A percentile compares a stretch with the other conserved stretches of the same genome.
Conservation (phyloP, 2,329 filamentous ascomycete genomes). For the Claviceps citrina region DNA sequence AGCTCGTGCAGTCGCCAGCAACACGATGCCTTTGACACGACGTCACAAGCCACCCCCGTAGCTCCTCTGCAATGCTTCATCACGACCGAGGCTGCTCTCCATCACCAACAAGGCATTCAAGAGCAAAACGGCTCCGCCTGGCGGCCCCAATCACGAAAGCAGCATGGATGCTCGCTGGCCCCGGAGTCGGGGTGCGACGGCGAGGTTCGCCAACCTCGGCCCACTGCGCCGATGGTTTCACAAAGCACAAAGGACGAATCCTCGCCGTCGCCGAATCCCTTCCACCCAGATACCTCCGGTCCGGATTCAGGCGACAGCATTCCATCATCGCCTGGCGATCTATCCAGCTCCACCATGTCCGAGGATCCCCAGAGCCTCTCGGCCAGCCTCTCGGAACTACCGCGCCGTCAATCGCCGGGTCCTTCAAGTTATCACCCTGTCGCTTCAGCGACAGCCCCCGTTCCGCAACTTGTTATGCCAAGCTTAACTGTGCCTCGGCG, state of each 20-base stretch:
- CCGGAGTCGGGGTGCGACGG: not conserved
- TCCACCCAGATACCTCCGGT: conserved; percentile 13
- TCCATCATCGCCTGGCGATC: conserved; percentile 36
- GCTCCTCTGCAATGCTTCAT: conserved; percentile 21
- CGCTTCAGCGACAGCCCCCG: conserved; percentile 11
- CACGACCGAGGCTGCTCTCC: conserved; percentile 19
- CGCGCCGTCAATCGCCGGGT: conserved; percentile 9
- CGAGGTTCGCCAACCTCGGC: not conserved
- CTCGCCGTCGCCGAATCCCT: conserved; percentile 15
- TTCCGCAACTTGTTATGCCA: conserved; percentile 90
- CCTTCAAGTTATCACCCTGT: conserved; percentile 8
- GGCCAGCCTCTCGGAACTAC: conserved; percentile 11
- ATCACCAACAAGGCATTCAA: conserved; percentile 9
- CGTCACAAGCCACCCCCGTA: conserved; percentile 6
- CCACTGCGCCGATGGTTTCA: conserved; percentile 1
- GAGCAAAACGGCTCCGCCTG: not conserved
- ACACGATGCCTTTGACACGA: conserved; percentile 1
- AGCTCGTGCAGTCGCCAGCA: not conserved
- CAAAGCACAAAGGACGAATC: conserved; percentile 8
- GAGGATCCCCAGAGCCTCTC: conserved; percentile 15
- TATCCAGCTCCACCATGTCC: conserved; percentile 29
- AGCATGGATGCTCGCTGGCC: conserved; percentile 5
- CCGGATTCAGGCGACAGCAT: conserved; percentile 27
- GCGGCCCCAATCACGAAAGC: conserved; percentile 12
- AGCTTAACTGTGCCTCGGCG: conserved; percentile 82